Conservation (phyloP, 2,329 filamentous ascomycete genomes). For the Beauveria asiatica region DNA sequence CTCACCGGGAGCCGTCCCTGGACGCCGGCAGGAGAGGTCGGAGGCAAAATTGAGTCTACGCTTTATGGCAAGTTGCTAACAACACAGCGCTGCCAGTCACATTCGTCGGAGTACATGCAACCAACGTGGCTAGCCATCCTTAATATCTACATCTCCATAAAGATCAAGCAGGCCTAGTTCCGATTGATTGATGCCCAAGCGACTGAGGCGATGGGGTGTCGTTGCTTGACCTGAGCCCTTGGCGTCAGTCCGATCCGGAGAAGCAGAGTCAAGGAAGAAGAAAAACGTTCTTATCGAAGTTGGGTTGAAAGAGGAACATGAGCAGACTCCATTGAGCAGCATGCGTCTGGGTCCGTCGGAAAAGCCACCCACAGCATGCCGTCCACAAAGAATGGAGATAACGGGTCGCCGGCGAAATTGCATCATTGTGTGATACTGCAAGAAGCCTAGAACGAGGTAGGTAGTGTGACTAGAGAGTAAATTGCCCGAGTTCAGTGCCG, state of each 20-base stretch:
- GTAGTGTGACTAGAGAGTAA: background rate
- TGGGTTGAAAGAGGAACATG: background rate
- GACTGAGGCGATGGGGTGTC: background rate
- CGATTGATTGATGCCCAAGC: background rate
- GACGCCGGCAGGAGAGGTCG: background rate
- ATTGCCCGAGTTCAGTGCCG: background rate
- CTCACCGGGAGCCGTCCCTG: background rate
- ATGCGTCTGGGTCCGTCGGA: background rate
- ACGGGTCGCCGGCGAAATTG: background rate
- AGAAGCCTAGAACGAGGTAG: background rate
- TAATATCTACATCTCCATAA: constrained; percentile 1
- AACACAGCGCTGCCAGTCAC: no score
- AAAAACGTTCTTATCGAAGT: background rate
- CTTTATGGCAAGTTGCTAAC: background rate
- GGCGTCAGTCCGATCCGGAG: background rate
- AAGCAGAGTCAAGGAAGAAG: background rate
- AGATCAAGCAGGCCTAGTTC: background rate
- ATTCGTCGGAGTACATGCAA: no score
- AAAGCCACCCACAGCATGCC: constrained; percentile 3
- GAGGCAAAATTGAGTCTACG: background rate
- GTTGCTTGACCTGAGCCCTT: background rate
- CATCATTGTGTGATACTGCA: constrained; percentile 4
- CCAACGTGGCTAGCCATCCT: background rate
- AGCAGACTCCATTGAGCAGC: background rate
- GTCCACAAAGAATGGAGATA: background rate